These are phyloP conservation scores for Oryza meridionalis DNA, from an alignment of 176 grass and related monocot genomes.

Conservation along the genomic window DNA sequence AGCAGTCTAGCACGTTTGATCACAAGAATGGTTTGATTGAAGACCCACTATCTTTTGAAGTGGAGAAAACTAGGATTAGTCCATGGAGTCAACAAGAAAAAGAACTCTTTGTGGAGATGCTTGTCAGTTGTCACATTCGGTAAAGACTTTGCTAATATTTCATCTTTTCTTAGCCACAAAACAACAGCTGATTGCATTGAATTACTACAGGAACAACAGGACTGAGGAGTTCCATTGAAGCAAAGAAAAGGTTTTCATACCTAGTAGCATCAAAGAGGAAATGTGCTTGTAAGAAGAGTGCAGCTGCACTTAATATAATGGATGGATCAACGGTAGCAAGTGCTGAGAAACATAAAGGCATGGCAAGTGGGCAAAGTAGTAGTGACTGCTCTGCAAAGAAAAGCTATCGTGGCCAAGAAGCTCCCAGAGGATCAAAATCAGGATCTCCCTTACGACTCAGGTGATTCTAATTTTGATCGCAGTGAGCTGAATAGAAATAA, in stretches of 20 bases:
- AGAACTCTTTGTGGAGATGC: slow-evolving; percentile 60
- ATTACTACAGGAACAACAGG: slow-evolving; percentile 62
- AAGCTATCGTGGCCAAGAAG: slow-evolving; percentile 13
- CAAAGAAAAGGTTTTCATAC: slow-evolving; percentile 48
- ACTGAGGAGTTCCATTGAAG: slow-evolving; percentile 64
- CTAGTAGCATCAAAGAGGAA: slow-evolving; percentile 53
- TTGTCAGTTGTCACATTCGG: slow-evolving; percentile 42
- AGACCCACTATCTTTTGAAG: slow-evolving; percentile 49
- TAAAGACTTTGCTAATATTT: slow-evolving; percentile 58
- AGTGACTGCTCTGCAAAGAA: neutral
- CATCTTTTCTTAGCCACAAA: slow-evolving; percentile 3
- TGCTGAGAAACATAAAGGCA: slow-evolving; percentile 19
- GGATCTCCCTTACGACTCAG: slow-evolving; percentile 9
- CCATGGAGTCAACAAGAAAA: slow-evolving; percentile 62
- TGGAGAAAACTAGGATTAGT: slow-evolving; percentile 44
- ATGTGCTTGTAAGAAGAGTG: slow-evolving; percentile 30
- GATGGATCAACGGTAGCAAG: slow-evolving; percentile 34
- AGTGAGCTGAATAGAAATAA: slow-evolving; percentile 45
- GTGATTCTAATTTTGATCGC: slow-evolving; percentile 46
- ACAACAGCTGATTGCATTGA: slow-evolving; percentile 24
- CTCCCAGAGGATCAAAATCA: neutral
- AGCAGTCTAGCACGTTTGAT: slow-evolving; percentile 35
- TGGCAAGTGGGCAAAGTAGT: neutral
- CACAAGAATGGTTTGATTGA: slow-evolving; percentile 46
- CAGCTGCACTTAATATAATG: slow-evolving; percentile 43